A percentile compares a stretch with the other conserved stretches of the same genome.
Evolutionary conservation across 805 yeast species (phyloP).

Genomic region (Myxozyma lipomycoides): DNA sequence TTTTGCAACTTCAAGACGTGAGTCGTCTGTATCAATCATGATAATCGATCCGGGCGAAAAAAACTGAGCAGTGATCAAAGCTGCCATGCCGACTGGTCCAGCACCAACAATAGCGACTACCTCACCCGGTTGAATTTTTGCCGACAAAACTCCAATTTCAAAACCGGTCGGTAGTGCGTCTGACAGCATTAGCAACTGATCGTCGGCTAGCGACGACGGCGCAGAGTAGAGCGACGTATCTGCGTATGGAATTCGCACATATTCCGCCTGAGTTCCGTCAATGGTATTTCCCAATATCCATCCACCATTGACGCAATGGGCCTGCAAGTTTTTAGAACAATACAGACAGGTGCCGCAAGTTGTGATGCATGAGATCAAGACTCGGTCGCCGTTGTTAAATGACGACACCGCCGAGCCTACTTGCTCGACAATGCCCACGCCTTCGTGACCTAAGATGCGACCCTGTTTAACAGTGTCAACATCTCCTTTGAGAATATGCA

Average conservation of each 20-base stretch:
- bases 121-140: slow-evolving; percentile 19
- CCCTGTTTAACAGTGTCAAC: slow-evolving; percentile 38
- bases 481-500: slow-evolving; percentile 50
- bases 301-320: slow-evolving; percentile 35
- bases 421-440: slow-evolving; percentile 38
- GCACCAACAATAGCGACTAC: slow-evolving; percentile 23
- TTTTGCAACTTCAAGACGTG: slow-evolving; percentile 20
- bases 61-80: slow-evolving; percentile 22
- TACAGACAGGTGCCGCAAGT: slow-evolving; percentile 62
- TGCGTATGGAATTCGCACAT: slow-evolving; percentile 56
- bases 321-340: slow-evolving; percentile 39
- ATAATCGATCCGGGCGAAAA: slow-evolving; percentile 20
- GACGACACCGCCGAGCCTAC: slow-evolving; percentile 39
- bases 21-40: slow-evolving; percentile 25
- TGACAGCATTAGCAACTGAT: slow-evolving; percentile 20
- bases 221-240: slow-evolving; percentile 47
- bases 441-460: slow-evolving; percentile 49
- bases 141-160: slow-evolving; percentile 21
- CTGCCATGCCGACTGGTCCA: slow-evolving; percentile 25
- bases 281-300: slow-evolving; percentile 32
- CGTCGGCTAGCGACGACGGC: slow-evolving; percentile 35
- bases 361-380: slow-evolving; percentile 48
- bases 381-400: slow-evolving; percentile 48
- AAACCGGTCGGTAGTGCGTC: slow-evolving; percentile 26
- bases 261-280: slow-evolving; percentile 62